These are phyloP conservation scores for Coemansia sp. DNA, from an alignment of 192 early-diverging fungal species.

Conservation along the genomic window DNA sequence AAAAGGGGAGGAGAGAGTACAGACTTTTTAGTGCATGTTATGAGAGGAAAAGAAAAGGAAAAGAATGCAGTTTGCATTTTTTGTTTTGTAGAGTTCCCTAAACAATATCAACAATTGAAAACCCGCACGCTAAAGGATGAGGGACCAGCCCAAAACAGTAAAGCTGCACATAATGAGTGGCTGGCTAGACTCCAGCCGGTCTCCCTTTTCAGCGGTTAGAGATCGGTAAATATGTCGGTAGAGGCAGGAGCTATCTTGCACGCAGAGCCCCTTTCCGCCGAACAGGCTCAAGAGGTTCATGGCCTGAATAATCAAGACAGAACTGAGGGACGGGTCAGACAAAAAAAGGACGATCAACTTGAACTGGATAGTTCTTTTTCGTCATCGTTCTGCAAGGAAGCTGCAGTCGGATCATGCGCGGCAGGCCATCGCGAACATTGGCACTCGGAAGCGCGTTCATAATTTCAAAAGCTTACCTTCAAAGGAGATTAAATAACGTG, in stretches of 20 bases:
- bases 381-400: slow-evolving; percentile 8
- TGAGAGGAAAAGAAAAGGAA: slow-evolving; percentile 5
- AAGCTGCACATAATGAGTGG: slow-evolving; percentile 3
- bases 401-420: neutral
- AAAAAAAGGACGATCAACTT: neutral
- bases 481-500: neutral
- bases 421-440: neutral
- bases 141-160: slow-evolving; percentile 8
- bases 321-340: neutral
- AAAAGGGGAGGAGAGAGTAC: slow-evolving; percentile 5
- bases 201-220: neutral
- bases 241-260: neutral
- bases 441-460: neutral
- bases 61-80: slow-evolving; percentile 3
- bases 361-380: neutral
- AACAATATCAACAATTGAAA: slow-evolving; percentile 8
- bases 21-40: neutral
- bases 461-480: neutral
- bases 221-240: neutral
- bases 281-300: no score
- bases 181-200: neutral
- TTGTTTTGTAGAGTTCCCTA: slow-evolving; percentile 3
- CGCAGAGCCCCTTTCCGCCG: neutral
- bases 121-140: slow-evolving; percentile 5
- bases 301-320: neutral